Conservation (phyloP, 2,329 filamentous ascomycete genomes). For the Fusarium nodosum region DNA sequence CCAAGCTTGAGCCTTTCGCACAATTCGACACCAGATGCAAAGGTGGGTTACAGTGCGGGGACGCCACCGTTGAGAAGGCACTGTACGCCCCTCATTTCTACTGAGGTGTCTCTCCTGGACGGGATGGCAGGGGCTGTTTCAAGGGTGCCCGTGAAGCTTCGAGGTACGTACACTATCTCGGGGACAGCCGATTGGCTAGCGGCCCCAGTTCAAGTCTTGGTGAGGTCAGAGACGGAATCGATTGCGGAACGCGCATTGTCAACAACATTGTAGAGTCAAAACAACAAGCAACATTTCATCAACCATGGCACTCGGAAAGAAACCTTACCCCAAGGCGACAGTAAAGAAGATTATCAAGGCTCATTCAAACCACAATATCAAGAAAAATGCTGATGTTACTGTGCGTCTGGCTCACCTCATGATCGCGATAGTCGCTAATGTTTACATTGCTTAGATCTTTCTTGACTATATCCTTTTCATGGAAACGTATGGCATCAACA, state of each 20-base stretch:
- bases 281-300: conserved; percentile 23
- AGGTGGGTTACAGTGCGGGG: conserved; percentile 49
- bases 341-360: conserved; percentile 93
- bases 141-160: conserved; percentile 14
- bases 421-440: conserved; percentile 46
- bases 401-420: conserved; percentile 61
- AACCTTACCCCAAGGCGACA: conserved; percentile 85
- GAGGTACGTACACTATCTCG: conserved; percentile 42
- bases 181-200: conserved; percentile 46
- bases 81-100: conserved; percentile 43
- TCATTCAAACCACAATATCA: conserved; percentile 82
- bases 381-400: conserved; percentile 88
- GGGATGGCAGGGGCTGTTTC: conserved; percentile 2
- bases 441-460: conserved; percentile 74
- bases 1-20: conserved; percentile 30
- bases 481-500: conserved; percentile 63
- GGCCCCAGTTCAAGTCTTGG: conserved; percentile 19
- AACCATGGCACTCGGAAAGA: conserved; percentile 66
- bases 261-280: conserved; percentile 43
- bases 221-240: conserved; percentile 44
- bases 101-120: neutral
- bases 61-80: conserved; percentile 3
- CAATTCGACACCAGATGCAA: conserved; percentile 38
- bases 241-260: conserved; percentile 44
- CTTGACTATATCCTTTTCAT: conserved; percentile 88